These are phyloP conservation scores for Stenogyne calaminthoides DNA, from an alignment of 305 asterid genomes.

Conservation along the genomic window DNA sequence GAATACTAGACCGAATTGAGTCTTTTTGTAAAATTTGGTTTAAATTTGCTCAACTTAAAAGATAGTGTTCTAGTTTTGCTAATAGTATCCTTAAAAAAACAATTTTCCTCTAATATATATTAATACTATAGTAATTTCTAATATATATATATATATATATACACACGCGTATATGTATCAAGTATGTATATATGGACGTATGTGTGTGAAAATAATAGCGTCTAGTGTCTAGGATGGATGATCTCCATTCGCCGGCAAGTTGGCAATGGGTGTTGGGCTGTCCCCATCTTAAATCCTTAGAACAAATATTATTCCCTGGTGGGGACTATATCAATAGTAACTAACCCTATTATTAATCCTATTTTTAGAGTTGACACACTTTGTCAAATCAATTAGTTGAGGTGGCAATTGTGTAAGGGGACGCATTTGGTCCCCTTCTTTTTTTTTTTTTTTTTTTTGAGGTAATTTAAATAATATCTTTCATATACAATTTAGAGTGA, in stretches of 20 bases:
- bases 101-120: no score
- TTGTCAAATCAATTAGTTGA: not conserved
- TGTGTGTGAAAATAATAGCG: not conserved
- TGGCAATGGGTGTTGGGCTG: constrained; percentile 30
- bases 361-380: not conserved
- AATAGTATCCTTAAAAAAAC: no score
- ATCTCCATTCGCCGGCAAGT: constrained; percentile 1
- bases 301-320: constrained; percentile 17
- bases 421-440: not conserved
- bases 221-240: constrained; percentile 24
- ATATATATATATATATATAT: no score
- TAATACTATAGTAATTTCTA: no score
- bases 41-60: no score
- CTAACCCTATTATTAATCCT: not conserved
- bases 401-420: not conserved
- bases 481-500: no score
- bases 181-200: not conserved
- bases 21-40: no score
- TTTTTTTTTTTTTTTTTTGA: no score
- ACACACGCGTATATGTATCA: not conserved
- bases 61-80: no score
- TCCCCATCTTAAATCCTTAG: constrained; percentile 12
- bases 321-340: not conserved
- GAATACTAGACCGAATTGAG: no score
- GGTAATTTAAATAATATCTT: no score